Percentiles rank a stretch among this genome's conserved stretches.
These are phyloP conservation scores for Anethum foeniculum DNA, from an alignment of 140 eudicot genomes.

Conservation along the genomic window DNA sequence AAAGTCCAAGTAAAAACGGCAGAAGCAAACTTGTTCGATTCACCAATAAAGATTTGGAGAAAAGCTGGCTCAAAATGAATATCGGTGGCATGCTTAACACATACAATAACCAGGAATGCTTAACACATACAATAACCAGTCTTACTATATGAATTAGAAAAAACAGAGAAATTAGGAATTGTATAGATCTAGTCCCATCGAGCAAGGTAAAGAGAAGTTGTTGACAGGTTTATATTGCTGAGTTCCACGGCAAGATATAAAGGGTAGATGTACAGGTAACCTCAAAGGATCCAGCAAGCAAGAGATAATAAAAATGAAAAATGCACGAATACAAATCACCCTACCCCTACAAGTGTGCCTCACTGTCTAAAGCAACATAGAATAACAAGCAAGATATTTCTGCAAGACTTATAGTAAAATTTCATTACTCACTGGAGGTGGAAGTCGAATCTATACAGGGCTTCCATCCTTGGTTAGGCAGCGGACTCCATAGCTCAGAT, in stretches of 20 bases:
- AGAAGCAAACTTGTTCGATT: background rate
- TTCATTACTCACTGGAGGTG: constrained; percentile 44
- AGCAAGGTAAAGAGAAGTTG: background rate
- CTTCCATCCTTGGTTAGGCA: constrained; percentile 75
- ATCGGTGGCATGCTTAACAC: background rate
- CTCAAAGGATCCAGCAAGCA: background rate
- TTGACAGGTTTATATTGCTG: background rate
- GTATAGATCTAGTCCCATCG: background rate
- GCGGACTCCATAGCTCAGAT: constrained; percentile 81
- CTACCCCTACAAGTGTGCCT: background rate
- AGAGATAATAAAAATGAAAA: background rate
- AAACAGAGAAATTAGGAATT: background rate
- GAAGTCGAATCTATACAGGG: constrained; percentile 38
- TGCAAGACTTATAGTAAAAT: background rate
- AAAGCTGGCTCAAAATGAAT: background rate
- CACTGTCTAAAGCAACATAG: background rate
- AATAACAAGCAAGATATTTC: background rate
- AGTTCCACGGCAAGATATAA: background rate
- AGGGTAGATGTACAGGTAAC: background rate
- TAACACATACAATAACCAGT: background rate
- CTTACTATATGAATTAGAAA: background rate
- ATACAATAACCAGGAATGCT: background rate
- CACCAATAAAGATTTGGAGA: background rate
- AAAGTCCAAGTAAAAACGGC: background rate
- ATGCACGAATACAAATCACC: background rate